Conservation (phyloP, 73 alveolate genomes). For the Durusdinium trenchii region DNA sequence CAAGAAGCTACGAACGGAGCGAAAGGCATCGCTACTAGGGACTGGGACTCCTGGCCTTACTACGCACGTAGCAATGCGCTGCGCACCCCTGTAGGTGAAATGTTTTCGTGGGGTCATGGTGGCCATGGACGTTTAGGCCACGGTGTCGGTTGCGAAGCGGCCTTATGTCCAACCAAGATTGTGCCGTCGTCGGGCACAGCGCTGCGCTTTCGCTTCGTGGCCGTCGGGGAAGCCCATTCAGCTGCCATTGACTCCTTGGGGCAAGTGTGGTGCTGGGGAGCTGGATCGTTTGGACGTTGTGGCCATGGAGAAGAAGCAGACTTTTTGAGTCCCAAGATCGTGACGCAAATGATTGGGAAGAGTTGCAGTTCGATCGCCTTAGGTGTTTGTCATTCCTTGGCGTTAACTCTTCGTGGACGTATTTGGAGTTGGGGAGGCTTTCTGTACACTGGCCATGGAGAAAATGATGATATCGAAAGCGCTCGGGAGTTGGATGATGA, state of each 20-base stretch:
- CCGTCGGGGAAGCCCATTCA: constrained; percentile 92
- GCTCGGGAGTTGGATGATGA: constrained; percentile 80
- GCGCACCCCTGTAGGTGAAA: not conserved
- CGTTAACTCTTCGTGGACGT: constrained; percentile 51
- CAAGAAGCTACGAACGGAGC: too few species aligned
- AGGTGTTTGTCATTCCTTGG: constrained; percentile 76
- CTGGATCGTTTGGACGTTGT: constrained; percentile 90
- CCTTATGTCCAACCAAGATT: constrained; percentile 41
- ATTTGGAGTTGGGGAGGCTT: constrained; percentile 92
- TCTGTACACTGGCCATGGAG: constrained; percentile 67
- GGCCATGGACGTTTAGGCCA: constrained; percentile 94
- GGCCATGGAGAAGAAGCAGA: constrained; percentile 95
- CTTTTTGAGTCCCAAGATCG: constrained; percentile 6
- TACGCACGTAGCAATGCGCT: too few species aligned
- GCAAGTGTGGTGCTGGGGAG: constrained; percentile 84
- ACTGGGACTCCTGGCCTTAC: too few species aligned
- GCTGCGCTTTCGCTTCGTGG: constrained; percentile 23
- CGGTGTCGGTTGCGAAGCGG: constrained; percentile 76
- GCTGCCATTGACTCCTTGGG: constrained; percentile 68
- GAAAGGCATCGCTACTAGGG: too few species aligned
- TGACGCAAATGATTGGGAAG: constrained; percentile 63
- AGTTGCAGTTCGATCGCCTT: constrained; percentile 73
- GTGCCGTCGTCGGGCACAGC: not conserved
- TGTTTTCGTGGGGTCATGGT: constrained; percentile 94
- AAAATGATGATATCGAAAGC: constrained; percentile 60